phyloP scores from a whole-genome alignment of 2,329 filamentous ascomycete species.

The Fusarium nematophilum region DNA sequence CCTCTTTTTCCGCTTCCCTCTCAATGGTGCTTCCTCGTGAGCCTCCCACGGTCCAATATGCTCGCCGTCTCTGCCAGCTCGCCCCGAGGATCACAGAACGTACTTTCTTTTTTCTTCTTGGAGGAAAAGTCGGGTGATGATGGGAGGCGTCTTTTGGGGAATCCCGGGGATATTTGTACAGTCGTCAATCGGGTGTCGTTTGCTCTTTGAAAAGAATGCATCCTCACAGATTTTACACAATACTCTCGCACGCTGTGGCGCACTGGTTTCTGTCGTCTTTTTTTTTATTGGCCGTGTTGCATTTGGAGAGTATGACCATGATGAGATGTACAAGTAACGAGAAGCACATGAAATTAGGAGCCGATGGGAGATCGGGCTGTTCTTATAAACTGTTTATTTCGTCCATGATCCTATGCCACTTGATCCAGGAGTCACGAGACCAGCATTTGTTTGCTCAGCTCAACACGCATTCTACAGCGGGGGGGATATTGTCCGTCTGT shows the following conservation, averaged over 20 bases:
- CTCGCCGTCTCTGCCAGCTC: constrained; percentile 39
- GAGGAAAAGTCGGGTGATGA: constrained; percentile 46
- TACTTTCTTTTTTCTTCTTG: constrained; percentile 43
- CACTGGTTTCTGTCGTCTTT: constrained; percentile 31
- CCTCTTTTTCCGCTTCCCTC: constrained; percentile 38
- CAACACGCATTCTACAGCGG: no score
- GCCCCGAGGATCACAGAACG: constrained; percentile 41
- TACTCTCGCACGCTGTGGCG: constrained; percentile 36
- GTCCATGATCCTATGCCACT: not conserved
- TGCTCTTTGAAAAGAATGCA: constrained; percentile 47
- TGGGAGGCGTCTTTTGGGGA: constrained; percentile 47
- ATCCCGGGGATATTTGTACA: constrained; percentile 45
- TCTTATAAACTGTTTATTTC: constrained; percentile 21
- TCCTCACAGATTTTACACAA: constrained; percentile 39
- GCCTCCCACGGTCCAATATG: constrained; percentile 37
- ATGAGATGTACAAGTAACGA: constrained; percentile 36
- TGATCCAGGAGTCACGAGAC: no score
- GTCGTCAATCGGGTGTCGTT: constrained; percentile 43
- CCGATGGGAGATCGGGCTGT: constrained; percentile 22
- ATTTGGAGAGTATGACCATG: constrained; percentile 32
- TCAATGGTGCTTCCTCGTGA: constrained; percentile 48
- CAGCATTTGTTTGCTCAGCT: no score
- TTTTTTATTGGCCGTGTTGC: constrained; percentile 18
- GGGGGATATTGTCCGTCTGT: no score
- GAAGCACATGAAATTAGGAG: constrained; percentile 31